These are phyloP conservation scores for Fistulifera pelliculosa DNA, from an alignment of 108 stramenopile genomes.

Conservation along the genomic window DNA sequence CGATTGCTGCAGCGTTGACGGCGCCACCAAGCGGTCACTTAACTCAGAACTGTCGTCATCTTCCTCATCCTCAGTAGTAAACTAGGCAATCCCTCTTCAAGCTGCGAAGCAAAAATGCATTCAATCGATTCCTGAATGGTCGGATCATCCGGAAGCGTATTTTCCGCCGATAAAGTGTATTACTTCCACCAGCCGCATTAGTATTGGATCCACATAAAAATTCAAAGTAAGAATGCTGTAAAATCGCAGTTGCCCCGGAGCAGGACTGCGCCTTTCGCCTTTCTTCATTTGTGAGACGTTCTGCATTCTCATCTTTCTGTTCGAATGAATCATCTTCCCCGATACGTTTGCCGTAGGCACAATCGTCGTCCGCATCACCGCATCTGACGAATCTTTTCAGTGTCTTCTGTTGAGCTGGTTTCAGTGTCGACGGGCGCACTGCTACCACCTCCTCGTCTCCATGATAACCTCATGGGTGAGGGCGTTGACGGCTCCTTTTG, in stretches of 20 bases:
- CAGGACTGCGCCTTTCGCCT: background rate
- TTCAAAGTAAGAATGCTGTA: slow-evolving; percentile 28
- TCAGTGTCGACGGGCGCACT: no score
- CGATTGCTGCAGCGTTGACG: slow-evolving; percentile 8
- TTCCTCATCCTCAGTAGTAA: slow-evolving; percentile 20
- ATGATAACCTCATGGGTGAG: no score
- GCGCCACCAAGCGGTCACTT: background rate
- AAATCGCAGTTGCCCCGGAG: slow-evolving; percentile 17
- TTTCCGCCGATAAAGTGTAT: background rate
- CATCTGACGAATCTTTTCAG: no score
- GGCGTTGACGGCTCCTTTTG: no score
- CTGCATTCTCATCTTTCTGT: background rate
- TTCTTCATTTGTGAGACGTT: background rate
- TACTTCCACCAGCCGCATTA: background rate
- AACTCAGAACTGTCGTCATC: slow-evolving; percentile 1
- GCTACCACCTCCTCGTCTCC: no score
- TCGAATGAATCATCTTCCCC: no score
- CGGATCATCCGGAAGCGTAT: slow-evolving; percentile 30
- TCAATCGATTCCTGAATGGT: slow-evolving; percentile 53
- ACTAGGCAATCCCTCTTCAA: slow-evolving; percentile 23
- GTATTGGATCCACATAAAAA: slow-evolving; percentile 7
- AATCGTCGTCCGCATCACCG: no score
- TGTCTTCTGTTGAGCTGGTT: no score
- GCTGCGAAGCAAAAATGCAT: slow-evolving; percentile 47
- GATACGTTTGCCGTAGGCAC: no score